phyloP scores from a whole-genome alignment of 495 filamentous ascomycete genomes.

The Penicillium odoratum region DNA sequence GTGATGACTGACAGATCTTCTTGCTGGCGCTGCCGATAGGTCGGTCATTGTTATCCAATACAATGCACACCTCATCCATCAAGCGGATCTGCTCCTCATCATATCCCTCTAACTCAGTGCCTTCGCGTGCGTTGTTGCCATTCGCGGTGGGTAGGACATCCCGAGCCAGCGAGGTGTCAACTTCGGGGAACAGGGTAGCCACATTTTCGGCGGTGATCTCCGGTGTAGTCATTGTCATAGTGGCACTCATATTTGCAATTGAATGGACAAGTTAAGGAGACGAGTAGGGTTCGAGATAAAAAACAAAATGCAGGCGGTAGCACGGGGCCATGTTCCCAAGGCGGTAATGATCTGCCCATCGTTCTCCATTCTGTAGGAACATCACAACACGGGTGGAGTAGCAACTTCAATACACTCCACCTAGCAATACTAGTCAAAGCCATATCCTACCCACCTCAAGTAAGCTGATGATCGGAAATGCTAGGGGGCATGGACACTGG shows the following conservation, averaged over 20 bases:
- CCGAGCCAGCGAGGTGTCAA: slow-evolving; percentile 77
- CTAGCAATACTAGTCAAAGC: no score
- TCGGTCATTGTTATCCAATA: slow-evolving; percentile 84
- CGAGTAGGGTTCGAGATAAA: slow-evolving; percentile 3
- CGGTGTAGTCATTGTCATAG: slow-evolving; percentile 41
- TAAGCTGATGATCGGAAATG: no score
- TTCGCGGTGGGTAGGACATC: slow-evolving; percentile 55
- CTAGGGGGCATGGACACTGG: no score
- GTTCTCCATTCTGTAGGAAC: slow-evolving; percentile 1
- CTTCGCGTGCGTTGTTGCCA: slow-evolving; percentile 31
- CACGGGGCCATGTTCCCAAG: slow-evolving; percentile 1
- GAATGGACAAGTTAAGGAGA: background rate
- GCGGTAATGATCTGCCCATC: slow-evolving; percentile 25
- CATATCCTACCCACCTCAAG: no score
- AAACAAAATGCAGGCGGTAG: slow-evolving; percentile 14
- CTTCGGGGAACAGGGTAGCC: slow-evolving; percentile 88
- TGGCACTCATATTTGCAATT: slow-evolving; percentile 49
- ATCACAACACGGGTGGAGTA: background rate
- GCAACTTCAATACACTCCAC: no score
- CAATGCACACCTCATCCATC: slow-evolving; percentile 99
- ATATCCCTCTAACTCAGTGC: slow-evolving; percentile 70
- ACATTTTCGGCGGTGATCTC: slow-evolving; percentile 82
- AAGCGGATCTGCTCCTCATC: slow-evolving; percentile 96
- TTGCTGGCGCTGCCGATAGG: slow-evolving; percentile 98
- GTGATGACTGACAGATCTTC: slow-evolving; percentile 76